Percentiles rank a stretch among this genome's conserved stretches.
These are phyloP conservation scores for Crotalaria pallida DNA, from an alignment of 306 rosid species.

Conservation along the genomic window DNA sequence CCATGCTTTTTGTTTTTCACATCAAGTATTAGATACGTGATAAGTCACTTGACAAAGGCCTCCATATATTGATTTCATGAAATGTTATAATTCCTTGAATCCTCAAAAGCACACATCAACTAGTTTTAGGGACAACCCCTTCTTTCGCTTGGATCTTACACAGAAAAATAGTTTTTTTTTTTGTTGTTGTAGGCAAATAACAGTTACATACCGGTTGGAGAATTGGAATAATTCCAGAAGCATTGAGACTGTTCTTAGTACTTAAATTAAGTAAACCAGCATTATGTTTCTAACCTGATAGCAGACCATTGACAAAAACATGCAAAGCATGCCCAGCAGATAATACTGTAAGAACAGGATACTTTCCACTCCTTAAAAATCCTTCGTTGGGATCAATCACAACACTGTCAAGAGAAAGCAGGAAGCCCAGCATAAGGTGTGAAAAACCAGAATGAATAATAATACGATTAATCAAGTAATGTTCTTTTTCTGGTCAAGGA, in stretches of 20 bases:
- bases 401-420: slow-evolving; percentile 47
- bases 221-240: neutral
- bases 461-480: neutral
- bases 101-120: neutral
- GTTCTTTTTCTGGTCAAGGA: neutral
- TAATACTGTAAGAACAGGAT: slow-evolving; percentile 65
- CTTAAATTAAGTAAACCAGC: neutral
- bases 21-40: neutral
- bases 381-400: slow-evolving; percentile 62
- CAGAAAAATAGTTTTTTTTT: neutral
- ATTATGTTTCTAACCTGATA: slow-evolving; percentile 52
- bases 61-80: slow-evolving; percentile 1
- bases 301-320: slow-evolving; percentile 78
- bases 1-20: neutral
- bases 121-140: neutral
- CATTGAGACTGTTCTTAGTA: neutral
- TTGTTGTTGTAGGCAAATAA: no score
- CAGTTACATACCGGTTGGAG: neutral
- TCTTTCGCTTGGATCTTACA: neutral
- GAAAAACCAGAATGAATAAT: neutral
- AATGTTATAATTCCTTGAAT: neutral
- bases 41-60: neutral
- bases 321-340: slow-evolving; percentile 99
- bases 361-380: slow-evolving; percentile 55
- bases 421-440: neutral